These are phyloP conservation scores for Colletotrichum paranaense DNA, from an alignment of 2,329 filamentous ascomycete species.

Conservation along the genomic window DNA sequence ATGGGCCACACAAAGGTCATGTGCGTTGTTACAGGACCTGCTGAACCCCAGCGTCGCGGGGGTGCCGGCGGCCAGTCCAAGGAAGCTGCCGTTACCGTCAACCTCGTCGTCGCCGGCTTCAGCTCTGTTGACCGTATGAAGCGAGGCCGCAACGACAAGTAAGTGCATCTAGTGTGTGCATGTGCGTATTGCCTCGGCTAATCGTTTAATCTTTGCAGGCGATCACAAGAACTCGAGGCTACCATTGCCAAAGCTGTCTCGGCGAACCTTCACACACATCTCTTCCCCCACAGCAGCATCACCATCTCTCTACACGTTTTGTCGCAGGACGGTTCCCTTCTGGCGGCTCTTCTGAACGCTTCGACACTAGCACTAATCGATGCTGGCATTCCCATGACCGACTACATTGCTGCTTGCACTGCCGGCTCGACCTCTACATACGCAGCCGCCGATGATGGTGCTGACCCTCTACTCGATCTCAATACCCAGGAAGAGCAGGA, in stretches of 20 bases:
- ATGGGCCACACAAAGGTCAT: slow-evolving; percentile 99
- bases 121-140: slow-evolving; percentile 87
- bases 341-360: slow-evolving; percentile 92
- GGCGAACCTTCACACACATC: slow-evolving; percentile 82
- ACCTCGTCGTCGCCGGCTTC: slow-evolving; percentile 88
- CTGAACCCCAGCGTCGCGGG: slow-evolving; percentile 65
- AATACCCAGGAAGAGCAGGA: slow-evolving; percentile 87
- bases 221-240: slow-evolving; percentile 82
- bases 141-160: slow-evolving; percentile 83
- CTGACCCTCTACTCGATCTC: slow-evolving; percentile 83
- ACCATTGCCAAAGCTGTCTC: slow-evolving; percentile 83
- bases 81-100: slow-evolving; percentile 79
- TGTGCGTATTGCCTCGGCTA: neutral
- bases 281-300: slow-evolving; percentile 91
- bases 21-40: slow-evolving; percentile 89
- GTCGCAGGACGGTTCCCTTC: slow-evolving; percentile 87
- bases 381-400: slow-evolving; percentile 93
- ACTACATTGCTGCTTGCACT: slow-evolving; percentile 90
- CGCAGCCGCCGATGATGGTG: slow-evolving; percentile 71
- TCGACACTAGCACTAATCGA: slow-evolving; percentile 92
- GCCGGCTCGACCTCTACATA: slow-evolving; percentile 81
- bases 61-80: slow-evolving; percentile 46
- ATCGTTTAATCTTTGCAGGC: slow-evolving; percentile 58
- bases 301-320: slow-evolving; percentile 87
- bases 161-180: slow-evolving; percentile 41